A percentile compares a stretch with the other conserved stretches of the same genome.
Conservation (phyloP, 2,329 filamentous ascomycete species). For the Metarhizium sp. region DNA sequence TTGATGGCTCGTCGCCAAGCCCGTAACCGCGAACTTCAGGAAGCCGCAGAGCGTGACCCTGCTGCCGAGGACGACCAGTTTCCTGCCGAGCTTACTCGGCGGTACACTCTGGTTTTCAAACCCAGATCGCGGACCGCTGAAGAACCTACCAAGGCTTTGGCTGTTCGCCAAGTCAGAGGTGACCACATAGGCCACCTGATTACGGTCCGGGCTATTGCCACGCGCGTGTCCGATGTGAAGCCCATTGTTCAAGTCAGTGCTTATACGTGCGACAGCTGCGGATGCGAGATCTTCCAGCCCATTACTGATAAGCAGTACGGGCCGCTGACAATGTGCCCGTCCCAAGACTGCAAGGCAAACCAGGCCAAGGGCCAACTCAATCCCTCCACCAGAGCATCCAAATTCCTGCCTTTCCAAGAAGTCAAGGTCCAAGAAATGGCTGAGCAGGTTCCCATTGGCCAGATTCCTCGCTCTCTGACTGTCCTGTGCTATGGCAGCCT, state of each 20-base stretch:
- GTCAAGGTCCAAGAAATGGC: conserved; percentile 98
- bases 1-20: conserved; percentile 87
- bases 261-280: conserved; percentile 94
- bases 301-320: conserved; percentile 85
- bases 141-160: conserved; percentile 55
- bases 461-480: conserved; percentile 88
- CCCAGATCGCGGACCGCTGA: conserved; percentile 67
- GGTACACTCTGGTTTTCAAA: conserved; percentile 96
- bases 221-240: conserved; percentile 94
- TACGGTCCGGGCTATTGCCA: conserved; percentile 88
- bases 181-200: conserved; percentile 91
- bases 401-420: conserved; percentile 96
- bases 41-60: conserved; percentile 59
- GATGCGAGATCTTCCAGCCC: conserved; percentile 95
- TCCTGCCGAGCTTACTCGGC: conserved; percentile 80
- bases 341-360: conserved; percentile 80
- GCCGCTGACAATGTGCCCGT: conserved; percentile 78
- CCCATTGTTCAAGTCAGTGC: conserved; percentile 95
- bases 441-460: conserved; percentile 96
- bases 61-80: conserved; percentile 67
- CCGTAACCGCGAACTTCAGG: conserved; percentile 68
- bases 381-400: conserved; percentile 89
- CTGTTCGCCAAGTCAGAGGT: conserved; percentile 87
- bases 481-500: conserved; percentile 82
- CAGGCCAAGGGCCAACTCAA: conserved; percentile 91